Percentiles rank a stretch among this genome's conserved stretches.
Evolutionary conservation across 495 filamentous ascomycete genomes (phyloP).

Genomic region (Penicillium canariense): DNA sequence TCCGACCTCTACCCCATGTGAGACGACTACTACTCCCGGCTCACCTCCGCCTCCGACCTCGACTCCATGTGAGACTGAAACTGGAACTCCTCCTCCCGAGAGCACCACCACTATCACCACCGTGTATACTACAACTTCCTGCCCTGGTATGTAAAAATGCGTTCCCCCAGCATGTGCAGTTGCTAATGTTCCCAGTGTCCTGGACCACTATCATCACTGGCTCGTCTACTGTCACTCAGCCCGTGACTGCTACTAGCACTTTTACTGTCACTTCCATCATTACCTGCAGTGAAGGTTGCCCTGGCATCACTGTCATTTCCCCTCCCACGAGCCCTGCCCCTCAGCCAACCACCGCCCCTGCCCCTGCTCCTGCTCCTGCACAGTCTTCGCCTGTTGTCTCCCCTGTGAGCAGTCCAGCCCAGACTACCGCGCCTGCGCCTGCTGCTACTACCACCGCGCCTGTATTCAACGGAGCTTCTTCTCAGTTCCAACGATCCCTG

Average conservation of each 20-base stretch:
- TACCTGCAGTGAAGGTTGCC: slow-evolving; percentile 22
- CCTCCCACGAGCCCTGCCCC: slow-evolving; percentile 4
- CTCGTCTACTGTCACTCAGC: slow-evolving; percentile 25
- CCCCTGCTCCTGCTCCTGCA: slow-evolving; percentile 3
- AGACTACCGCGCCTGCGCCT: slow-evolving; percentile 10
- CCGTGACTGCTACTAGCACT: slow-evolving; percentile 28
- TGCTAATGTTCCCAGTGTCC: slow-evolving; percentile 20
- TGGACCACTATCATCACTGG: slow-evolving; percentile 27
- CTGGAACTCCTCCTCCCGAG: slow-evolving; percentile 6
- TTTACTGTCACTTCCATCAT: slow-evolving; percentile 23
- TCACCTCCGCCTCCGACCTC: slow-evolving; percentile 2
- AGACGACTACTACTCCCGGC: slow-evolving; percentile 6
- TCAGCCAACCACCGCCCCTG: slow-evolving; percentile 5
- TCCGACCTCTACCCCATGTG: slow-evolving; percentile 12
- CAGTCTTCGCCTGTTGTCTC: slow-evolving; percentile 3
- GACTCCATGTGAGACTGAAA: slow-evolving; percentile 15
- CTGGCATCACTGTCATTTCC: background rate
- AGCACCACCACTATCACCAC: slow-evolving; percentile 17
- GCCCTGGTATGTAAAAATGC: slow-evolving; percentile 20
- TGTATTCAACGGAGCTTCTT: slow-evolving; percentile 22
- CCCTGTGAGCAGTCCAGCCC: background rate
- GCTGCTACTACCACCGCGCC: slow-evolving; percentile 16
- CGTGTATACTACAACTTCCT: slow-evolving; percentile 23
- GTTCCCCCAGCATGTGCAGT: background rate
- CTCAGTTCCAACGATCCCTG: slow-evolving; percentile 23